Evolutionary conservation across 2,329 filamentous ascomycete species (phyloP).

Genomic region (Epichloe baconii): DNA sequence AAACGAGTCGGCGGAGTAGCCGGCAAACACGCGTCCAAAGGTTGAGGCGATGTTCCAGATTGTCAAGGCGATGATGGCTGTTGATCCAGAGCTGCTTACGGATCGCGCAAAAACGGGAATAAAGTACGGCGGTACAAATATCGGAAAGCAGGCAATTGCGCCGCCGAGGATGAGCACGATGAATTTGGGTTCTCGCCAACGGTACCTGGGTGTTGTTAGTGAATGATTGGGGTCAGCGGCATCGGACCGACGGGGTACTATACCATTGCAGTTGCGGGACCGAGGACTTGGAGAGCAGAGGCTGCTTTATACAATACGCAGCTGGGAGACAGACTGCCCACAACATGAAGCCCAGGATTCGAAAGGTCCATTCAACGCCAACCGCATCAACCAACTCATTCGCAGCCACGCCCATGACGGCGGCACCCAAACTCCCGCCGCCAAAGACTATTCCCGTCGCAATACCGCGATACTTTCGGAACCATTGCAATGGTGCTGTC

Average conservation of each 20-base stretch:
- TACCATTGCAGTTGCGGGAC: conserved; percentile 14
- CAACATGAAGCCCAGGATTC: conserved; percentile 14
- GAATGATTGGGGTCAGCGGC: not conserved
- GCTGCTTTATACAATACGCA: conserved; percentile 12
- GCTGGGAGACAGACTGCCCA: conserved; percentile 17
- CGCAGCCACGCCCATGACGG: conserved; percentile 14
- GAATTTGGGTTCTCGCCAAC: conserved; percentile 13
- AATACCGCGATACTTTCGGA: conserved; percentile 14
- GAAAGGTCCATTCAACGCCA: conserved; percentile 16
- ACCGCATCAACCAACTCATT: conserved; percentile 11
- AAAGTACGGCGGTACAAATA: conserved; percentile 18
- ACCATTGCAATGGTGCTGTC: conserved; percentile 14
- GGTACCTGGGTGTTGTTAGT: conserved; percentile 9
- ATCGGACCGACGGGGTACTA: no score
- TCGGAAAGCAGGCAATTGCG: conserved; percentile 13
- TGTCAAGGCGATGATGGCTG: conserved; percentile 11
- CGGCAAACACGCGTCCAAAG: conserved; percentile 14
- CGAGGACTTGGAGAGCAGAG: conserved; percentile 2
- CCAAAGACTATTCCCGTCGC: conserved; percentile 17
- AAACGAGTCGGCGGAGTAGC: conserved; percentile 13
- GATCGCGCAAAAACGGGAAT: conserved; percentile 15
- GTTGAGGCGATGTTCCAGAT: conserved; percentile 17
- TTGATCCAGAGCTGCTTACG: conserved; percentile 10
- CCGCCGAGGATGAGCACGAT: conserved; percentile 13
- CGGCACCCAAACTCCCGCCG: conserved; percentile 14